These are phyloP conservation scores for Serendipita sp. DNA, from an alignment of 768 basidiomycete genomes.

Conservation along the genomic window DNA sequence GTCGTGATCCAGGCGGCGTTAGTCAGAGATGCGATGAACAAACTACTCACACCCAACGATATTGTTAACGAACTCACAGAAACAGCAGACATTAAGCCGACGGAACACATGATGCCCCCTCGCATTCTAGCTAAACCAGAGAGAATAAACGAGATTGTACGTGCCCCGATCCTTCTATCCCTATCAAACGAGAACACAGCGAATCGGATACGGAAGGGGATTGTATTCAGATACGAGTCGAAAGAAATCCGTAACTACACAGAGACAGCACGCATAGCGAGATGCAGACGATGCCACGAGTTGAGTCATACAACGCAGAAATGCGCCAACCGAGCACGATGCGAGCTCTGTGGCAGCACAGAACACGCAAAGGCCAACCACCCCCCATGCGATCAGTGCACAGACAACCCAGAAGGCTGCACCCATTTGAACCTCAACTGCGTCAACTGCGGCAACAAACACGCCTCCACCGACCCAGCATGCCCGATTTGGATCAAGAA, in stretches of 20 bases:
- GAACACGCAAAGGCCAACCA: neutral
- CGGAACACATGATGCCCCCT: neutral
- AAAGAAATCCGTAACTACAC: neutral
- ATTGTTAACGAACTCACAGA: neutral
- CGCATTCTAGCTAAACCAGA: neutral
- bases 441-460: neutral
- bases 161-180: neutral
- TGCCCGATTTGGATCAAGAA: neutral
- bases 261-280: neutral
- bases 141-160: neutral
- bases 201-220: neutral
- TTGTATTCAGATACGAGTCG: neutral
- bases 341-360: neutral
- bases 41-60: neutral
- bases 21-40: neutral
- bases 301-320: neutral
- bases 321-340: neutral
- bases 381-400: neutral
- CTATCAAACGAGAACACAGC: neutral
- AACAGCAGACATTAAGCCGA: neutral
- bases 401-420: neutral
- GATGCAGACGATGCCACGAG: neutral
- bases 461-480: neutral
- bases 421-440: neutral
- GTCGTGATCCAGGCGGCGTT: neutral